Evolutionary conservation across 176 grass and related monocot genomes (phyloP).

Genomic region (Dendrocalamus sinicus): DNA sequence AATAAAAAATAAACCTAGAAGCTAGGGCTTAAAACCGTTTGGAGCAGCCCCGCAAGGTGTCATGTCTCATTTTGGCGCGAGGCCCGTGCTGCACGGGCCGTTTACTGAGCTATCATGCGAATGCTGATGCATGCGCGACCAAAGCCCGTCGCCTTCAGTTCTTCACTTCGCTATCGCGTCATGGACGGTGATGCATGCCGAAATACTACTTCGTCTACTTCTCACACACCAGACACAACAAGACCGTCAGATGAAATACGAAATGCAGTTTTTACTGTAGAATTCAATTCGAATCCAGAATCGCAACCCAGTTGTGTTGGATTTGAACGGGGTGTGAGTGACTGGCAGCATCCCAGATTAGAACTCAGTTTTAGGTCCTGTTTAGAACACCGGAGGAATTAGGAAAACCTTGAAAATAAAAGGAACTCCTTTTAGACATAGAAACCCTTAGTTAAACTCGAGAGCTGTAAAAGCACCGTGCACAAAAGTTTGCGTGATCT

Average conservation of each 20-base stretch:
- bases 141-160: neutral
- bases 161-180: neutral
- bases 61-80: neutral
- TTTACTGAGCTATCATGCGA: conserved; percentile 41
- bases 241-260: neutral
- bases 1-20: too few relatives aligned
- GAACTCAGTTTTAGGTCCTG: too few relatives aligned
- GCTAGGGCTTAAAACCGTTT: too few relatives aligned
- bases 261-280: neutral
- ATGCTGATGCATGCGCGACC: conserved; percentile 4
- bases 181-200: neutral
- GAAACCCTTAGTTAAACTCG: neutral
- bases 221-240: neutral
- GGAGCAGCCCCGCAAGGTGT: neutral
- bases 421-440: too few relatives aligned
- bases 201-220: neutral
- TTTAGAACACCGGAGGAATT: too few relatives aligned
- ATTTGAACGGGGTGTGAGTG: neutral
- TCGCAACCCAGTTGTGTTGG: neutral
- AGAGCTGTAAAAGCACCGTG: neutral
- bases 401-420: too few relatives aligned
- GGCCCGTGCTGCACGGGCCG: neutral
- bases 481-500: neutral
- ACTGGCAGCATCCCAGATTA: too few relatives aligned
- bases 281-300: neutral